phyloP scores from a whole-genome alignment of 495 filamentous ascomycete genomes.

The Podospora conica region DNA sequence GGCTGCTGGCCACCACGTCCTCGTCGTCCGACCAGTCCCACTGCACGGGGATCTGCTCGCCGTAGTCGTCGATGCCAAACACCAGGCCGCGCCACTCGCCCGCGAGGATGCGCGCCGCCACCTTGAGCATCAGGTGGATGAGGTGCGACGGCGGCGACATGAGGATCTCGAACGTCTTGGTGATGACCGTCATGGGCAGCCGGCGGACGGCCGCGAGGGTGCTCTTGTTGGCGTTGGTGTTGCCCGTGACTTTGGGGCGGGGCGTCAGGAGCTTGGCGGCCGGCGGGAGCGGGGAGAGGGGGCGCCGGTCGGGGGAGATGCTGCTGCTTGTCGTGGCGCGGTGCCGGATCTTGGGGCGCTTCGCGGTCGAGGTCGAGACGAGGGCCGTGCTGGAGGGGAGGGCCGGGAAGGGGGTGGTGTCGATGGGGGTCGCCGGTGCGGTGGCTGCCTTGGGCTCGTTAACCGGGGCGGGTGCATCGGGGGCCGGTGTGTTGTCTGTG shows the following conservation, averaged over 20 bases:
- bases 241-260: constrained; percentile 11
- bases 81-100: constrained; percentile 52
- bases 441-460: not conserved
- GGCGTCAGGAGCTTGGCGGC: constrained; percentile 59
- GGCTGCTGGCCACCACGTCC: constrained; percentile 19
- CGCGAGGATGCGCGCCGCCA: constrained; percentile 67
- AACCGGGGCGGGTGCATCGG: not conserved
- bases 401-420: constrained; percentile 3
- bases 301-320: constrained; percentile 49
- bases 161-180: constrained; percentile 68
- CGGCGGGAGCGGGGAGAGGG: constrained; percentile 65
- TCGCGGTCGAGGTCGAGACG: not conserved
- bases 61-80: constrained; percentile 41
- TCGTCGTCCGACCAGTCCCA: constrained; percentile 51
- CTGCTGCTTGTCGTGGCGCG: constrained; percentile 30
- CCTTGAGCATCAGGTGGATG: constrained; percentile 67
- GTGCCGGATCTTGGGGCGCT: constrained; percentile 19
- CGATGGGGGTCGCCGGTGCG: constrained; percentile 6
- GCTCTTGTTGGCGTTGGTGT: not conserved
- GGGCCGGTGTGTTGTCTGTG: constrained; percentile 2
- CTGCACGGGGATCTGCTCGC: constrained; percentile 46
- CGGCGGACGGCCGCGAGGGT: constrained; percentile 32
- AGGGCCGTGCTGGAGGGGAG: constrained; percentile 3
- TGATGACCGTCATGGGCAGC: constrained; percentile 61
- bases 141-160: constrained; percentile 70